These are phyloP conservation scores for Pisolithus marmoratus DNA, from an alignment of 768 basidiomycete species.

Conservation along the genomic window DNA sequence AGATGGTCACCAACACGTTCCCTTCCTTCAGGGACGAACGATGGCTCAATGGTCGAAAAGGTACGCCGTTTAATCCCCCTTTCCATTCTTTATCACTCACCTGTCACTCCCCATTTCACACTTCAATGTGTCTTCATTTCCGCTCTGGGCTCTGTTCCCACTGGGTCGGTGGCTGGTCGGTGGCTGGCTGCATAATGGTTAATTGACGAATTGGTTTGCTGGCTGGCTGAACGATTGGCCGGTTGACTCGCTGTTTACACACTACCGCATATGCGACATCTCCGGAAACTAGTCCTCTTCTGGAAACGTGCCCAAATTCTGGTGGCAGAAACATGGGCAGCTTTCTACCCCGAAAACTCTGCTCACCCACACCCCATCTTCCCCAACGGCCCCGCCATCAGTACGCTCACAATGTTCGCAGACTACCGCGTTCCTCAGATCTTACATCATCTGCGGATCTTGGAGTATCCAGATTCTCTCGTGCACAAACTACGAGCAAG, in stretches of 20 bases:
- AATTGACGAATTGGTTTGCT: too few species aligned
- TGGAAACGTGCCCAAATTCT: constrained; percentile 93
- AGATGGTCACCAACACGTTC: constrained; percentile 63
- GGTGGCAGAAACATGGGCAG: constrained; percentile 89
- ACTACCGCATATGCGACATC: too few species aligned
- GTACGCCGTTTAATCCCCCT: constrained; percentile 32
- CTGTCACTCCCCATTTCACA: background rate
- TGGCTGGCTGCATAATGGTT: too few species aligned
- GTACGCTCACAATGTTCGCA: constrained; percentile 86
- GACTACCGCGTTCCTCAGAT: constrained; percentile 93
- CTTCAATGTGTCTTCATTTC: background rate
- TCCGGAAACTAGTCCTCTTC: constrained; percentile 50
- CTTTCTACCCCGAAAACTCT: constrained; percentile 63
- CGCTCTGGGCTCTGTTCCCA: background rate
- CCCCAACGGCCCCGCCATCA: constrained; percentile 58
- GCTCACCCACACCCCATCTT: constrained; percentile 64
- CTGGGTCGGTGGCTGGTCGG: too few species aligned
- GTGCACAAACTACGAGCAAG: constrained; percentile 43
- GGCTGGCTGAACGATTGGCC: too few species aligned
- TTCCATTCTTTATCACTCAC: background rate
- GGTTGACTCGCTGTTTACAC: too few species aligned
- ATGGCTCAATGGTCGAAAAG: constrained; percentile 48
- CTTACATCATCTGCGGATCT: constrained; percentile 73
- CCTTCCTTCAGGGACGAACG: constrained; percentile 74
- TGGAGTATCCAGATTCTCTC: constrained; percentile 64